Percentiles rank a stretch among this genome's conserved stretches.
phyloP scores from a whole-genome alignment of 2,329 filamentous ascomycete genomes.

The Alternaria ventricosa region DNA sequence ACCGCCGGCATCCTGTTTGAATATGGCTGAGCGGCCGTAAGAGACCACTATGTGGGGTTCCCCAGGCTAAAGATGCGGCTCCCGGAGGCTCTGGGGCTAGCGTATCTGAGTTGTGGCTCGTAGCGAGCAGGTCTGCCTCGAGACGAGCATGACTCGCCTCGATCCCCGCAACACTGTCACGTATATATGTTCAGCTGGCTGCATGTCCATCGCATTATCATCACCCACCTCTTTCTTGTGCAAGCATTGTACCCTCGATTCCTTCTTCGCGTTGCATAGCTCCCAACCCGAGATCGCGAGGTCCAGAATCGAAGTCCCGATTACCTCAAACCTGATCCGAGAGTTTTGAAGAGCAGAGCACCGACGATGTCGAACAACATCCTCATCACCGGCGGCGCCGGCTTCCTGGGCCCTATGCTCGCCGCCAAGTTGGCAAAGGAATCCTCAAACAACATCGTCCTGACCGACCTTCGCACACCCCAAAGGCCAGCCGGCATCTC shows the following conservation, averaged over 20 bases:
- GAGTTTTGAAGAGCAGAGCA: not conserved
- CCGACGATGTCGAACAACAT: not conserved
- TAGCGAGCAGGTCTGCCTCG: not conserved
- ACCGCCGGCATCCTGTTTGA: not conserved
- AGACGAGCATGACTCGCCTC: slow-evolving; percentile 1
- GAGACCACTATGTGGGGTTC: not conserved
- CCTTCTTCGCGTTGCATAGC: not conserved
- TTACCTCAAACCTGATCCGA: not conserved
- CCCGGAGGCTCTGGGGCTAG: not conserved
- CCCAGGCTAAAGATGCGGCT: not conserved
- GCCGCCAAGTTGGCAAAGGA: slow-evolving; percentile 4
- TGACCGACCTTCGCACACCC: slow-evolving; percentile 5
- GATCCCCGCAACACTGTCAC: not conserved
- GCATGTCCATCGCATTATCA: not conserved
- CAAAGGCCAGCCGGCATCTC: not conserved
- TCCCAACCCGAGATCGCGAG: not conserved
- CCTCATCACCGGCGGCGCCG: slow-evolving; percentile 5
- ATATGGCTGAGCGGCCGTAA: not conserved
- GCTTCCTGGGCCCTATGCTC: slow-evolving; percentile 8
- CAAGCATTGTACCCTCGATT: not conserved
- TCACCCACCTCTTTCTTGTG: not conserved
- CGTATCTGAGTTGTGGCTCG: not conserved
- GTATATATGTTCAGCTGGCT: not conserved
- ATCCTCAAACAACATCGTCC: not conserved
- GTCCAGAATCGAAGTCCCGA: not conserved